A percentile compares a stretch with the other conserved stretches of the same genome.
These are phyloP conservation scores for Trichoderma atrobrunneum DNA, from an alignment of 2,329 filamentous ascomycete species.

Conservation along the genomic window DNA sequence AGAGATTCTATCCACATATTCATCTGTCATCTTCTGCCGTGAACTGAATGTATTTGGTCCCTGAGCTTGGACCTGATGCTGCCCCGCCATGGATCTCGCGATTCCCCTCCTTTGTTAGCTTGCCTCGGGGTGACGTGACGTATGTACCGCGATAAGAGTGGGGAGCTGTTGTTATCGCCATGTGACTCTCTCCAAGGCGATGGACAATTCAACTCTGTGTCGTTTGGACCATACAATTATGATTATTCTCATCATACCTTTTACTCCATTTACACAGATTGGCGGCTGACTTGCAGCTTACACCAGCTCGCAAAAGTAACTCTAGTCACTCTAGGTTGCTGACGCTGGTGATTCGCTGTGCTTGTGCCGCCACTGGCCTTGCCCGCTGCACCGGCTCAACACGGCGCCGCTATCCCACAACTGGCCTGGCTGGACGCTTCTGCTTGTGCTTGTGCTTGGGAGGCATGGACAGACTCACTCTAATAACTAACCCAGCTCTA, in stretches of 20 bases:
- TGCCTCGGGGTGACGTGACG: slow-evolving; percentile 7
- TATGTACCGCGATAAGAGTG: slow-evolving; percentile 14
- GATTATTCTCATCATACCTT: not conserved
- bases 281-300: not conserved
- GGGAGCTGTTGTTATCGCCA: not conserved
- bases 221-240: not conserved
- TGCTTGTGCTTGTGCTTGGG: not conserved
- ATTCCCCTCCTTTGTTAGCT: slow-evolving; percentile 1
- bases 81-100: slow-evolving; percentile 9
- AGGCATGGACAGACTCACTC: not conserved
- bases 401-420: slow-evolving; percentile 3
- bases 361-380: slow-evolving; percentile 8
- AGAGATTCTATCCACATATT: not conserved
- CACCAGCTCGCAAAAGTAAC: not conserved
- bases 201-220: not conserved
- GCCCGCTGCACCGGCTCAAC: not conserved
- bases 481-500: not conserved
- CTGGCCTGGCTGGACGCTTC: not conserved
- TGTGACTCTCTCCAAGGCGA: not conserved
- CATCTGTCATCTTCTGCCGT: not conserved
- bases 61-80: not conserved
- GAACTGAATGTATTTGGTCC: not conserved
- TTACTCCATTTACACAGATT: not conserved
- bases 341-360: not conserved
- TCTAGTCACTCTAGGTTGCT: not conserved